phyloP scores from a whole-genome alignment of 352 stramenopile species.

The Aphanomyces invadans region DNA sequence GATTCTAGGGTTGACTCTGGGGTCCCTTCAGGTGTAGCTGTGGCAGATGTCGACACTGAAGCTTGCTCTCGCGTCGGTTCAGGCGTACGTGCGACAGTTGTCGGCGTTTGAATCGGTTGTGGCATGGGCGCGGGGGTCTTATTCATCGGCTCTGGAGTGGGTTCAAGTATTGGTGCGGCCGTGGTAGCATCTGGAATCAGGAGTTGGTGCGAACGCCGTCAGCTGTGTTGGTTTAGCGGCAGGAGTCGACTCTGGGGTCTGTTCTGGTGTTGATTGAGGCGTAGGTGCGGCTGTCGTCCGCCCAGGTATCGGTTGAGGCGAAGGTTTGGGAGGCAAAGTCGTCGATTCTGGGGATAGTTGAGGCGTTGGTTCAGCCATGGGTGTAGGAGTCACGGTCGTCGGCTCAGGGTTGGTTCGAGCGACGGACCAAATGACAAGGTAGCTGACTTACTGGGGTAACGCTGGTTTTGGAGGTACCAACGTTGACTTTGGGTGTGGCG shows the following conservation, averaged over 20 bases:
- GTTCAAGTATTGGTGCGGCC: background rate
- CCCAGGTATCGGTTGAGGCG: background rate
- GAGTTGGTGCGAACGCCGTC: no score
- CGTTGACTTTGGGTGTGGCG: background rate
- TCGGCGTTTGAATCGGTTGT: no score
- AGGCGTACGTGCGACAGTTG: background rate
- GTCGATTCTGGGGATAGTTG: background rate
- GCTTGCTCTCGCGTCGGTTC: background rate
- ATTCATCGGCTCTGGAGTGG: background rate
- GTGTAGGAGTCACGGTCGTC: background rate
- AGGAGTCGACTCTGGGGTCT: background rate
- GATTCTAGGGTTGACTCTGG: no score
- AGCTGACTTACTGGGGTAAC: no score
- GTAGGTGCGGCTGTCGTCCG: background rate
- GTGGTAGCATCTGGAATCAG: no score
- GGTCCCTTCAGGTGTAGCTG: background rate
- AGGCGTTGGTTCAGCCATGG: background rate
- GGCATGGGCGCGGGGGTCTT: background rate
- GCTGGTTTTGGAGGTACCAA: background rate
- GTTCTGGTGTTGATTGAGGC: background rate
- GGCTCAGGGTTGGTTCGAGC: background rate
- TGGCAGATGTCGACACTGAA: background rate
- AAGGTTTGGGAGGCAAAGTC: background rate
- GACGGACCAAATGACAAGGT: background rate
- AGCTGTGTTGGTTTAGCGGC: no score